Conservation (phyloP, 2,329 filamentous ascomycete genomes). For the Trichoderma atrobrunneum region DNA sequence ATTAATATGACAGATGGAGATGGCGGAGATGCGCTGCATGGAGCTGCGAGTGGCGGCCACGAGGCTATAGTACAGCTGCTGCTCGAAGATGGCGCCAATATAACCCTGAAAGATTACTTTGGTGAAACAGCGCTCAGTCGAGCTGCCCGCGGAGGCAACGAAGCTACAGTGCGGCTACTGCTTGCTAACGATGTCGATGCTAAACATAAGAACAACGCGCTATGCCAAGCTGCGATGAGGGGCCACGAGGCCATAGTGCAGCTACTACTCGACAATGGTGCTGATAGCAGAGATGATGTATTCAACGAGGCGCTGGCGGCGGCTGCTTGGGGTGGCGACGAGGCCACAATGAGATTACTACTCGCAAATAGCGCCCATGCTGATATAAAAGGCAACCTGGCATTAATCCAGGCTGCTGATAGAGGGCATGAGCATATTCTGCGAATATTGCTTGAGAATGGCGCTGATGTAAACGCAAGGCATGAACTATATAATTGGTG, state of each 20-base stretch:
- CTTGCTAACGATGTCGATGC: neutral
- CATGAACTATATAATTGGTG: no score
- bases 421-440: neutral
- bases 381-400: neutral
- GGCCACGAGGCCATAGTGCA: neutral
- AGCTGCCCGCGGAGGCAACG: neutral
- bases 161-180: neutral
- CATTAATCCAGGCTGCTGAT: neutral
- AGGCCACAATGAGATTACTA: neutral
- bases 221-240: accelerated
- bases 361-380: neutral
- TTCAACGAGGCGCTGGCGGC: no score
- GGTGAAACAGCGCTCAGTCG: no score
- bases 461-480: neutral
- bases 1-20: no score
- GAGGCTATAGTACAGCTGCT: no score
- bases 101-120: no score
- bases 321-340: neutral
- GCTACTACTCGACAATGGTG: neutral
- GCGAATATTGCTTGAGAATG: neutral
- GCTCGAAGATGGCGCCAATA: no score
- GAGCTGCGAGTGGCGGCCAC: no score
- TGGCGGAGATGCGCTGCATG: no score
- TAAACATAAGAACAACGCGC: neutral
- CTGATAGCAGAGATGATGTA: neutral